phyloP scores from a whole-genome alignment of 1,284 basidiomycete genomes.

The Termitomyces sp. region DNA sequence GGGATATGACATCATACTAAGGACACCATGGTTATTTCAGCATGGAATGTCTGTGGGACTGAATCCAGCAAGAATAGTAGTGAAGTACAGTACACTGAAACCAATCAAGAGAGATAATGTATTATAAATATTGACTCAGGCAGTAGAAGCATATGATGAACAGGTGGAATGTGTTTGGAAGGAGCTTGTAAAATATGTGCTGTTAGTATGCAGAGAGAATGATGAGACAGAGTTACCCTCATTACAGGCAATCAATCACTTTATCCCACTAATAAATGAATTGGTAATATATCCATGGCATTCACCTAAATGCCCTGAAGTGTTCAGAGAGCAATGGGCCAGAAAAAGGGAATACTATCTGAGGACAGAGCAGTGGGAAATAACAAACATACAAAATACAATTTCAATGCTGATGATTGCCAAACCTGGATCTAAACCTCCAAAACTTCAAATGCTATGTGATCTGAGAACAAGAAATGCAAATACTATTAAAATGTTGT shows the following conservation, averaged over 20 bases:
- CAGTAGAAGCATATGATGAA: constrained; percentile 14
- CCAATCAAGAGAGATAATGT: constrained; percentile 5
- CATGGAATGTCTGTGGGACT: constrained; percentile 21
- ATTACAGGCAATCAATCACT: constrained; percentile 28
- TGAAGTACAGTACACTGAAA: constrained; percentile 1
- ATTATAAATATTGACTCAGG: constrained; percentile 18
- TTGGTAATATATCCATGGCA: constrained; percentile 24
- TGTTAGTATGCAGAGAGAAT: constrained; percentile 21
- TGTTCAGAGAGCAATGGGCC: constrained; percentile 22
- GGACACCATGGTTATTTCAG: constrained; percentile 28
- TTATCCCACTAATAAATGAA: constrained; percentile 28
- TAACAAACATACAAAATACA: constrained; percentile 22
- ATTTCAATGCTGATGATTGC: constrained; percentile 27
- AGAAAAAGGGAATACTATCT: constrained; percentile 26
- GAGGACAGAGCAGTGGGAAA: constrained; percentile 23
- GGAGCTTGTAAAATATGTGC: constrained; percentile 19
- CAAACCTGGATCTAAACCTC: constrained; percentile 7
- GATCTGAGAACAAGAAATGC: constrained; percentile 20
- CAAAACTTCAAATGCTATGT: constrained; percentile 18
- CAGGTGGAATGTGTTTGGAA: constrained; percentile 12
- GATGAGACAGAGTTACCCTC: constrained; percentile 26
- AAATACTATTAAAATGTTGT: constrained; percentile 17
- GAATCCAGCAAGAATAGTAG: constrained; percentile 18
- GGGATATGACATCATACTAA: constrained; percentile 28
- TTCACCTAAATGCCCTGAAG: constrained; percentile 25